Evolutionary conservation across 2,329 filamentous ascomycete genomes (phyloP).

Genomic region (Erysiphe pulchra): DNA sequence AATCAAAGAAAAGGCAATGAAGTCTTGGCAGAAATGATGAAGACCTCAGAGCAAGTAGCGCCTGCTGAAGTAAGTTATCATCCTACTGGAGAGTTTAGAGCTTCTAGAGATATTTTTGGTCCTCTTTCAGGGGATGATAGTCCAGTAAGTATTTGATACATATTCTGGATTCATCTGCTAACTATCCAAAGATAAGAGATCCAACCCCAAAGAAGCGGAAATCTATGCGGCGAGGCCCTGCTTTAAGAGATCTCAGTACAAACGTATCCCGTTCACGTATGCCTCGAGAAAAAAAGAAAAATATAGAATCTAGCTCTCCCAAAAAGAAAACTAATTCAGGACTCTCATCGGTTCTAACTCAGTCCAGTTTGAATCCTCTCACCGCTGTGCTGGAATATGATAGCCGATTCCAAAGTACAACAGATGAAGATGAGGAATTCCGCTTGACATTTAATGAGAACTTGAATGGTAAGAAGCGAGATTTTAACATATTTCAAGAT

Average conservation of each 20-base stretch:
- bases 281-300: conserved; percentile 5
- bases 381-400: conserved; percentile 2
- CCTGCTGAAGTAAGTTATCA: conserved; percentile 40
- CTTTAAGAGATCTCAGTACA: conserved; percentile 6
- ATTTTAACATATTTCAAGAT: conserved; percentile 11
- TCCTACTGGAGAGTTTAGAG: conserved; percentile 22
- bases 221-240: conserved; percentile 5
- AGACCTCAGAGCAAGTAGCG: conserved; percentile 35
- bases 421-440: conserved; percentile 13
- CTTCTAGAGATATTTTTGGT: conserved; percentile 32
- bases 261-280: conserved; percentile 8
- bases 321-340: conserved; percentile 1
- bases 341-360: conserved; percentile 2
- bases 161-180: conserved; percentile 1
- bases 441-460: conserved; percentile 8
- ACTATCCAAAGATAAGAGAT: conserved; percentile 4
- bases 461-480: conserved; percentile 8
- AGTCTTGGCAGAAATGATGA: conserved; percentile 39
- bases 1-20: conserved; percentile 58
- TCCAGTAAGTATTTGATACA: conserved; percentile 18
- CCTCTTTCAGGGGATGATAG: conserved; percentile 26
- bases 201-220: conserved; percentile 11
- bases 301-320: conserved; percentile 3
- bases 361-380: conserved; percentile 8
- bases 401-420: conserved; percentile 6